Evolutionary conservation across 1,139 yeast genomes (phyloP).

Genomic region (Nematodospora anomalae): DNA sequence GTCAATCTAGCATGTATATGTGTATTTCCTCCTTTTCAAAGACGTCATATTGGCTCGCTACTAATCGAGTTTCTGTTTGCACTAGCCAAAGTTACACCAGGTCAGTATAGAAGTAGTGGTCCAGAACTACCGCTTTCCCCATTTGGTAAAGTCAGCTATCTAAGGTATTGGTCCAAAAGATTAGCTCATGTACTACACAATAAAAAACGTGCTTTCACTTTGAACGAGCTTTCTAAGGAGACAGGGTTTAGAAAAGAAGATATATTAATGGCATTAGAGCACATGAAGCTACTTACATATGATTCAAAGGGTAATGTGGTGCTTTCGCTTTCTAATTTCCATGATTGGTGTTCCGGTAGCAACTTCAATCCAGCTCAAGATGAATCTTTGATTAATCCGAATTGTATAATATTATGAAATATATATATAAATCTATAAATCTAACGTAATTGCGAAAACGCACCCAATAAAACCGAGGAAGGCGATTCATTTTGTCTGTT

Average conservation of each 20-base stretch:
- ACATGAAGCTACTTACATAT: constrained; percentile 51
- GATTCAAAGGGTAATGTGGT: constrained; percentile 15
- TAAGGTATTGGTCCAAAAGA: constrained; percentile 71
- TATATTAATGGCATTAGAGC: constrained; percentile 59
- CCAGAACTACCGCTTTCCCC: constrained; percentile 91
- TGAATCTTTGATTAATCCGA: constrained; percentile 26
- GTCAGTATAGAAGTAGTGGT: constrained; percentile 68
- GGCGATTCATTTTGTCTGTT: constrained; percentile 58
- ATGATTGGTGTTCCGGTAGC: constrained; percentile 30
- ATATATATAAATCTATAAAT: neutral
- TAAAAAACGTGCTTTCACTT: constrained; percentile 29
- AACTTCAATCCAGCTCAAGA: constrained; percentile 26
- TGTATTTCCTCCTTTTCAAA: constrained; percentile 89
- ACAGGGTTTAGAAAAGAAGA: constrained; percentile 79
- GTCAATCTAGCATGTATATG: constrained; percentile 85
- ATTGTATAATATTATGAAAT: constrained; percentile 19
- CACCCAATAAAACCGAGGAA: constrained; percentile 68
- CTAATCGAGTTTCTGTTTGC: constrained; percentile 82
- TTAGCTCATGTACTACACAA: constrained; percentile 23
- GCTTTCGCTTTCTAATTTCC: constrained; percentile 25
- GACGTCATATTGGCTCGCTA: constrained; percentile 72
- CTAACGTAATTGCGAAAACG: constrained; percentile 73
- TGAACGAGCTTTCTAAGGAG: constrained; percentile 51
- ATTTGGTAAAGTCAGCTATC: constrained; percentile 71
- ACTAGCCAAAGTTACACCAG: constrained; percentile 54